A percentile compares a stretch with the other conserved stretches of the same genome.
phyloP scores from a whole-genome alignment of 2,329 filamentous ascomycete genomes.

The Neofusicoccum sp. region DNA sequence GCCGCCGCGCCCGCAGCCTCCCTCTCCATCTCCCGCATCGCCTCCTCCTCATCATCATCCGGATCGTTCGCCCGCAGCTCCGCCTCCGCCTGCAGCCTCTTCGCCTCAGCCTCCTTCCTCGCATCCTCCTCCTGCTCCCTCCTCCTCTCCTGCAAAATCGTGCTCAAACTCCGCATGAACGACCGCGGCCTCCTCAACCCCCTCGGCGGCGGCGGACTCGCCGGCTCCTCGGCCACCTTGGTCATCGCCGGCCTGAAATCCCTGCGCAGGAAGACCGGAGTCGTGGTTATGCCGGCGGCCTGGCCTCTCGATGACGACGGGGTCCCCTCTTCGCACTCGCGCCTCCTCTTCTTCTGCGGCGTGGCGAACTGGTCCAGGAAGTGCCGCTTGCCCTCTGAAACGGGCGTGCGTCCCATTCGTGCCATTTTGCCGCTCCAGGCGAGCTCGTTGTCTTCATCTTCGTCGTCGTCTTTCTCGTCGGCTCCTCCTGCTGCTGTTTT shows the following conservation, averaged over 20 bases:
- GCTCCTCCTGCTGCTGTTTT: conserved; percentile 9
- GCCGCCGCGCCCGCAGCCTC: conserved; percentile 36
- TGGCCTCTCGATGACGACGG: conserved; percentile 45
- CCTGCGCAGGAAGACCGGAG: conserved; percentile 70
- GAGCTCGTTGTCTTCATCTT: conserved; percentile 29
- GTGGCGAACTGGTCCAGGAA: conserved; percentile 67
- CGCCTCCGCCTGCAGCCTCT: conserved; percentile 56
- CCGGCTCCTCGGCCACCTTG: conserved; percentile 57
- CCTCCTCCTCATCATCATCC: conserved; percentile 72
- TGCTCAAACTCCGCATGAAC: conserved; percentile 12
- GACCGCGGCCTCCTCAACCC: conserved; percentile 54
- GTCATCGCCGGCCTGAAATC: conserved; percentile 50
- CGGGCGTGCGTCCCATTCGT: conserved; percentile 48
- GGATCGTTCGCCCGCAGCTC: conserved; percentile 32
- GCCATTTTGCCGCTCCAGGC: conserved; percentile 32
- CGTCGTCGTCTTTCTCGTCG: conserved; percentile 21
- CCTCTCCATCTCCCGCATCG: conserved; percentile 70
- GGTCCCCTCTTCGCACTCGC: conserved; percentile 40
- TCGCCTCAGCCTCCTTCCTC: conserved; percentile 43
- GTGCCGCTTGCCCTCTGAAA: conserved; percentile 61
- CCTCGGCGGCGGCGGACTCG: conserved; percentile 35
- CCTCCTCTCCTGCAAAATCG: conserved; percentile 27
- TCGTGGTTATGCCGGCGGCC: conserved; percentile 45
- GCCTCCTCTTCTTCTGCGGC: conserved; percentile 57
- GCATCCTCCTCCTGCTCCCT: conserved; percentile 30